Evolutionary conservation across 164 flowering plant genomes (phyloP).

Genomic region (grape (Vitis vinifera)): DNA sequence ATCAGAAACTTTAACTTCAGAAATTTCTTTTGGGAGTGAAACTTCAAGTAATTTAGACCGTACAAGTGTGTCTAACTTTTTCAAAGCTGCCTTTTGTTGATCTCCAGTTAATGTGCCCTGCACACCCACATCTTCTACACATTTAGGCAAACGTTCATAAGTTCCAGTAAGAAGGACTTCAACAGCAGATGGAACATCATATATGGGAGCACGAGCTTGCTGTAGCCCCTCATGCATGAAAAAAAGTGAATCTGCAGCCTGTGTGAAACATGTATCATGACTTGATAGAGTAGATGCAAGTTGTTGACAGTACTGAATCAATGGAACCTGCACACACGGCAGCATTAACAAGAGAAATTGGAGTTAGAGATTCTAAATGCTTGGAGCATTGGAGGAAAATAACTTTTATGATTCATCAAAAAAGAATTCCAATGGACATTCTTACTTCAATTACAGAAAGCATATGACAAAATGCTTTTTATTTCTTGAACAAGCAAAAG

Average conservation of each 20-base stretch:
- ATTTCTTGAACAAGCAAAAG: not conserved
- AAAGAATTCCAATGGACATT: not conserved
- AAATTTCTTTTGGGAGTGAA: constrained; percentile 73
- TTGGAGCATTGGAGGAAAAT: not conserved
- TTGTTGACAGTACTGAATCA: constrained; percentile 93
- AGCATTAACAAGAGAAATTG: not conserved
- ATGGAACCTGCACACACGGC: constrained; percentile 71
- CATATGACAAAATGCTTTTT: too few relatives aligned
- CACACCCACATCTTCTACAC: constrained; percentile 80
- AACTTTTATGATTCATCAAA: not conserved
- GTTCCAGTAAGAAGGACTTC: constrained; percentile 83
- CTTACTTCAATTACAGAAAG: not conserved
- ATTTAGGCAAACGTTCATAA: constrained; percentile 87
- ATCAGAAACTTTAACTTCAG: constrained; percentile 76
- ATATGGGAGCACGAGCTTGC: constrained; percentile 97
- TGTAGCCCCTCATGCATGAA: constrained; percentile 98
- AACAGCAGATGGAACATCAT: constrained; percentile 96
- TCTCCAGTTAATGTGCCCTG: constrained; percentile 60
- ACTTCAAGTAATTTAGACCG: constrained; percentile 85
- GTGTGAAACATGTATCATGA: constrained; percentile 96
- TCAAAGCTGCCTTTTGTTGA: constrained; percentile 73
- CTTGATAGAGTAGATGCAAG: constrained; percentile 87
- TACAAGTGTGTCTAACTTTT: constrained; percentile 75
- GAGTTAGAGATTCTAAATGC: not conserved
- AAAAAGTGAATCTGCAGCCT: constrained; percentile 93